These are phyloP conservation scores for Gremmenia infestans DNA, from an alignment of 2,329 filamentous ascomycete genomes.

Conservation along the genomic window DNA sequence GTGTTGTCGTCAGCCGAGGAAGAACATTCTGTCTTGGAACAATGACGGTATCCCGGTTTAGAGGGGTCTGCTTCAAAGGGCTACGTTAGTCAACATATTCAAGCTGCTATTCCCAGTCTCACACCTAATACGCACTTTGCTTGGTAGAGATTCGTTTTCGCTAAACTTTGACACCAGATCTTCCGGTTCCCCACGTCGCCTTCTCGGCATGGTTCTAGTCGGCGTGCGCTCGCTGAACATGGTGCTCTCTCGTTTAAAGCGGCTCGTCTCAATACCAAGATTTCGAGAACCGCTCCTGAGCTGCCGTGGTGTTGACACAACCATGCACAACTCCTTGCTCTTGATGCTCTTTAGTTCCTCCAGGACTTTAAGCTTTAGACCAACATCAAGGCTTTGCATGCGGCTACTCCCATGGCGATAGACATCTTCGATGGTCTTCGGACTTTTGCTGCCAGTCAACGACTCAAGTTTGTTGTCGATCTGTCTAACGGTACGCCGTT, in stretches of 20 bases:
- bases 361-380: neutral
- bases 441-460: neutral
- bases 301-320: neutral
- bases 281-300: conserved; percentile 1
- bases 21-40: no score
- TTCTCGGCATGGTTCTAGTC: neutral
- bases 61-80: neutral
- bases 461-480: neutral
- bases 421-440: neutral
- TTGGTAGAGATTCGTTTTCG: neutral
- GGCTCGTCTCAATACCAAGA: neutral
- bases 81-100: neutral
- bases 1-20: no score
- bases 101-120: neutral
- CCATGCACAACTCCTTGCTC: neutral
- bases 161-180: neutral
- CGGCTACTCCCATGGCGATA: conserved; percentile 1
- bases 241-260: neutral
- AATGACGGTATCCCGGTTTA: neutral
- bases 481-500: neutral
- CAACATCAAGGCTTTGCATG: conserved; percentile 1
- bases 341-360: neutral
- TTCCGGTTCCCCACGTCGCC: neutral
- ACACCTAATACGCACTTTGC: neutral
- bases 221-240: neutral